These are phyloP conservation scores for Coelastrella sp. DNA, from an alignment of 139 green algal genomes.

Conservation along the genomic window DNA sequence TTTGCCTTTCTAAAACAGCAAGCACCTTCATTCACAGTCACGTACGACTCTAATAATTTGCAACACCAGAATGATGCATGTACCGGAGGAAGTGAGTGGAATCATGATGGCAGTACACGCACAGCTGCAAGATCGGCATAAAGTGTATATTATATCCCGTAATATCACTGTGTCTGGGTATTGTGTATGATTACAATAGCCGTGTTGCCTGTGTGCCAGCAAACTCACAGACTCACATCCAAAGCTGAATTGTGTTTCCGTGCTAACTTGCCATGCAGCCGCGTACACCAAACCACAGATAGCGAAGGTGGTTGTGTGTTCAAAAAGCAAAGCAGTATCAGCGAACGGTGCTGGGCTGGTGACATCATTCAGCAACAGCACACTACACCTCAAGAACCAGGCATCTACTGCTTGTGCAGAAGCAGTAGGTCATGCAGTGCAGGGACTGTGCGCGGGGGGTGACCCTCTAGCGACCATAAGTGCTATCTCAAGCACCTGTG, in stretches of 20 bases:
- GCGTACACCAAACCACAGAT: conserved; percentile 39
- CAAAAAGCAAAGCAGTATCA: conserved; percentile 28
- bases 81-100: conserved; percentile 42
- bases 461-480: conserved; percentile 45
- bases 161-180: neutral
- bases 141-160: neutral
- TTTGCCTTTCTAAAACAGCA: conserved; percentile 15
- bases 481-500: conserved; percentile 36
- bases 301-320: conserved; percentile 34
- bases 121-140: neutral
- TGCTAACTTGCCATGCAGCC: too few relatives aligned
- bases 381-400: conserved; percentile 8
- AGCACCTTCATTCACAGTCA: conserved; percentile 7
- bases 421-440: conserved; percentile 33
- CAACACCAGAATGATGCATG: conserved; percentile 22
- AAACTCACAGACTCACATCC: too few relatives aligned
- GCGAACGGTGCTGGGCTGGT: conserved; percentile 40
- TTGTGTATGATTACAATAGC: neutral
- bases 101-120: conserved; percentile 9
- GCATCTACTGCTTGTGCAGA: conserved; percentile 45
- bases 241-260: too few relatives aligned
- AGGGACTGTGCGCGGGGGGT: conserved; percentile 39
- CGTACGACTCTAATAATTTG: neutral
- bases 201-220: neutral
- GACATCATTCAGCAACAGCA: conserved; percentile 38